Evolutionary conservation across 1,139 yeast species (phyloP).

Genomic region (Candida gigantensis): DNA sequence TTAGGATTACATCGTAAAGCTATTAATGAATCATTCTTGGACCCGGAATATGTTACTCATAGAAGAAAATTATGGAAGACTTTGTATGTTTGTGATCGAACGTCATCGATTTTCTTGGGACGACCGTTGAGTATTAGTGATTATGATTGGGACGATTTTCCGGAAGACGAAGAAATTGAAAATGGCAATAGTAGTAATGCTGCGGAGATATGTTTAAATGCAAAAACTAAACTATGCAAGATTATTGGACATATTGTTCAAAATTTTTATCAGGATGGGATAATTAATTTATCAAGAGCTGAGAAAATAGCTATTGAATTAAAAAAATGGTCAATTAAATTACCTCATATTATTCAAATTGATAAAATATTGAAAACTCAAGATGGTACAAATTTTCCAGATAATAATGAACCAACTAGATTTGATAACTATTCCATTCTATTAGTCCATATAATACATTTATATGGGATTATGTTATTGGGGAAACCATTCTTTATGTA

Average conservation of each 20-base stretch:
- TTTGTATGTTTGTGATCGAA: conserved; percentile 40
- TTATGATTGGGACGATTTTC: conserved; percentile 42
- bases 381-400: not conserved
- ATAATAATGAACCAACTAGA: conserved; percentile 6
- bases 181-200: conserved; percentile 7
- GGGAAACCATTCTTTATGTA: conserved; percentile 47
- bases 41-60: conserved; percentile 13
- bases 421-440: conserved; percentile 23
- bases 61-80: conserved; percentile 42
- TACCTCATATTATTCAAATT: conserved; percentile 27
- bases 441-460: conserved; percentile 38
- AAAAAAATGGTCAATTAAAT: conserved; percentile 33
- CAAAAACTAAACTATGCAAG: conserved; percentile 13
- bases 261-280: conserved; percentile 24
- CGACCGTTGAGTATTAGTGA: conserved; percentile 41
- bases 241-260: conserved; percentile 36
- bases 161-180: conserved; percentile 10
- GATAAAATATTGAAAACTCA: conserved; percentile 21
- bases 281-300: conserved; percentile 33
- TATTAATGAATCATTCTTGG: conserved; percentile 16
- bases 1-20: conserved; percentile 16
- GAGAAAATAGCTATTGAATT: conserved; percentile 36
- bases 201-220: conserved; percentile 4
- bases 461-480: conserved; percentile 40
- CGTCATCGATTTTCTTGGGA: conserved; percentile 41